Conservation (phyloP, 768 basidiomycete species). For the Polyporus arcularius region DNA sequence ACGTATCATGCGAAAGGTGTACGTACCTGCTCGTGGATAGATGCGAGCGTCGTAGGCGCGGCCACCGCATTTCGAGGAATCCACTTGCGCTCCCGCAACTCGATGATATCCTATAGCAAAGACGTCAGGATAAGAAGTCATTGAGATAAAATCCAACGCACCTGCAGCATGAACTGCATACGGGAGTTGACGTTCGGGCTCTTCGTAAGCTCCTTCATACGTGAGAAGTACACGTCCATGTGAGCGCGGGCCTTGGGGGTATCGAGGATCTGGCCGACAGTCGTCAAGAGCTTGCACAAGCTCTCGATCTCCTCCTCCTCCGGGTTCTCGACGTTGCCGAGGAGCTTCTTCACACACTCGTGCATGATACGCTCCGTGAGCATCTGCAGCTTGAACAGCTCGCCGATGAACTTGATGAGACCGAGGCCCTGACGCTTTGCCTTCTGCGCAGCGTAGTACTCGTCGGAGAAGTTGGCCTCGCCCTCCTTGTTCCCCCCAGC, state of each 20-base stretch:
- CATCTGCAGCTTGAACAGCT: conserved; percentile 99
- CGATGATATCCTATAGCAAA: conserved; percentile 76
- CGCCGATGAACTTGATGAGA: conserved; percentile 97
- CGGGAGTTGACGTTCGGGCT: conserved; percentile 77
- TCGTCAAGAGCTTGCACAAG: conserved; percentile 88
- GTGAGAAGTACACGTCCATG: conserved; percentile 90
- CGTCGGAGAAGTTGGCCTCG: conserved; percentile 84
- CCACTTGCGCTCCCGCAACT: conserved; percentile 86
- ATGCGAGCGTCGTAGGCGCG: conserved; percentile 85
- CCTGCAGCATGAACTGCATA: conserved; percentile 96
- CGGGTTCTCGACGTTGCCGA: conserved; percentile 91
- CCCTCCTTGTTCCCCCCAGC: conserved; percentile 59
- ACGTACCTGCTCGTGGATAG: conserved; percentile 84
- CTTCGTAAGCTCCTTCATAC: conserved; percentile 83
- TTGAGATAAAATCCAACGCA: conserved; percentile 36
- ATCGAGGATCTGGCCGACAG: conserved; percentile 85
- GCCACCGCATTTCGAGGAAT: conserved; percentile 65
- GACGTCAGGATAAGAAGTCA: conserved; percentile 6
- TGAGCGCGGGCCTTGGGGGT: conserved; percentile 77
- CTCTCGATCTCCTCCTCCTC: conserved; percentile 99
- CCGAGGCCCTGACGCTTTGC: conserved; percentile 97
- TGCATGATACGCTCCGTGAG: conserved; percentile 98
- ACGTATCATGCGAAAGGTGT: neutral
- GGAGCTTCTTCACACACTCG: conserved; percentile 94
- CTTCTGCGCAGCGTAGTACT: conserved; percentile 94